phyloP scores from a whole-genome alignment of 352 stramenopile species.

The Phytophthora quininea region DNA sequence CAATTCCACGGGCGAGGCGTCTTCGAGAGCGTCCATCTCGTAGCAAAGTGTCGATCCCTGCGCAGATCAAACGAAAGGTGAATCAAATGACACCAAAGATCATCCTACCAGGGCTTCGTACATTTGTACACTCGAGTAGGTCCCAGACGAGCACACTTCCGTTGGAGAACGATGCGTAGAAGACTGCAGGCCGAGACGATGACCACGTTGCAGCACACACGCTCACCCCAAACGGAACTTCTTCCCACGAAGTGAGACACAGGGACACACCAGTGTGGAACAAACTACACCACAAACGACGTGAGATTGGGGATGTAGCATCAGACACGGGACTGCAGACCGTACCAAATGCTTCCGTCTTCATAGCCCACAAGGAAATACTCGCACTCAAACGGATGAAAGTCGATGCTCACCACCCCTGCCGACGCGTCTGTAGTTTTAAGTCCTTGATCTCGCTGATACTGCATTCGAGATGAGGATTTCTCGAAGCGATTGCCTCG shows the following conservation, averaged over 20 bases:
- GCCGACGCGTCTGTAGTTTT: constrained; percentile 10
- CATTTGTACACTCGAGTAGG: constrained; percentile 46
- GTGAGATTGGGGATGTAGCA: background rate
- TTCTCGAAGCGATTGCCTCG: constrained; percentile 53
- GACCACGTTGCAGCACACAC: constrained; percentile 61
- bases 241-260: constrained; percentile 59
- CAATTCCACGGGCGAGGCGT: constrained; percentile 27
- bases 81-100: background rate
- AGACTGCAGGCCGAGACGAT: constrained; percentile 49
- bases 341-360: constrained; percentile 59
- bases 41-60: constrained; percentile 44
- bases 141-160: constrained; percentile 60
- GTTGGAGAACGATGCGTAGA: constrained; percentile 63
- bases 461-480: constrained; percentile 20
- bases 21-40: constrained; percentile 27
- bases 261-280: constrained; percentile 44
- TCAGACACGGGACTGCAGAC: background rate
- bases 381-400: constrained; percentile 47
- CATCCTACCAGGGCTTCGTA: constrained; percentile 12
- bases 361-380: constrained; percentile 77
- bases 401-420: constrained; percentile 55
- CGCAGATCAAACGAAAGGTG: background rate
- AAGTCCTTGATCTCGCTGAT: constrained; percentile 20
- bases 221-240: constrained; percentile 47
- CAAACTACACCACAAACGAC: constrained; percentile 36